Percentiles rank a stretch among this genome's conserved stretches.
Evolutionary conservation across 805 yeast genomes (phyloP).

Genomic region (Candida maris): DNA sequence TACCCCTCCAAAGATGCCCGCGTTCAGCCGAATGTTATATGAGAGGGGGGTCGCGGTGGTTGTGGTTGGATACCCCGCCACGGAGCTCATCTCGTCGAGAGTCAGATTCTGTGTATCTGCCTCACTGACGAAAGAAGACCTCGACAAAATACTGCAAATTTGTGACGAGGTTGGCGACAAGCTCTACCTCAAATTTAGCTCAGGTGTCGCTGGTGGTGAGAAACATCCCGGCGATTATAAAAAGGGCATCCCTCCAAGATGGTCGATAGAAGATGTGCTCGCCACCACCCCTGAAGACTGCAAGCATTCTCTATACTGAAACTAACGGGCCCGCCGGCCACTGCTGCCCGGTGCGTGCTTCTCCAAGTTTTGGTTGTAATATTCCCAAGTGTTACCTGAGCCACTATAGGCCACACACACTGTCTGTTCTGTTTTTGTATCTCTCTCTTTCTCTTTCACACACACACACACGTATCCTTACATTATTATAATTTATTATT

Average conservation of each 20-base stretch:
- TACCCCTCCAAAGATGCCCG: conserved; percentile 93
- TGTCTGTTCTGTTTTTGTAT: too few relatives aligned
- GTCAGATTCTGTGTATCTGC: conserved; percentile 91
- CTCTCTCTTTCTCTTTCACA: too few relatives aligned
- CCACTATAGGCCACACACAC: too few relatives aligned
- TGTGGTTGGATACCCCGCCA: conserved; percentile 96
- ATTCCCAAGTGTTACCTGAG: too few relatives aligned
- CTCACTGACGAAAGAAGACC: conserved; percentile 88
- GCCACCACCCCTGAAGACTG: conserved; percentile 68
- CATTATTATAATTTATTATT: conserved; percentile 1
- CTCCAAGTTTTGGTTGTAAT: too few relatives aligned
- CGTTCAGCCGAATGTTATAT: conserved; percentile 78
- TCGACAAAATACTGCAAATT: conserved; percentile 71
- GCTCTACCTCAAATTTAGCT: conserved; percentile 68
- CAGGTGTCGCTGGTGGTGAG: conserved; percentile 68
- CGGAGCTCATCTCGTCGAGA: conserved; percentile 85
- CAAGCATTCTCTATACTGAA: conserved; percentile 24
- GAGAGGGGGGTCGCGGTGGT: conserved; percentile 86
- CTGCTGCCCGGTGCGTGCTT: too few relatives aligned
- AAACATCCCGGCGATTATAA: conserved; percentile 51
- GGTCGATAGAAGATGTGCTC: conserved; percentile 75
- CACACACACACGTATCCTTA: too few relatives aligned
- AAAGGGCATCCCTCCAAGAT: conserved; percentile 59
- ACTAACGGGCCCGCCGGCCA: too few relatives aligned
- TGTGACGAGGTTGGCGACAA: conserved; percentile 76